A percentile compares a stretch with the other conserved stretches of the same genome.
These are phyloP conservation scores for Tricholoma matsutake DNA, from an alignment of 768 basidiomycete genomes.

Conservation along the genomic window DNA sequence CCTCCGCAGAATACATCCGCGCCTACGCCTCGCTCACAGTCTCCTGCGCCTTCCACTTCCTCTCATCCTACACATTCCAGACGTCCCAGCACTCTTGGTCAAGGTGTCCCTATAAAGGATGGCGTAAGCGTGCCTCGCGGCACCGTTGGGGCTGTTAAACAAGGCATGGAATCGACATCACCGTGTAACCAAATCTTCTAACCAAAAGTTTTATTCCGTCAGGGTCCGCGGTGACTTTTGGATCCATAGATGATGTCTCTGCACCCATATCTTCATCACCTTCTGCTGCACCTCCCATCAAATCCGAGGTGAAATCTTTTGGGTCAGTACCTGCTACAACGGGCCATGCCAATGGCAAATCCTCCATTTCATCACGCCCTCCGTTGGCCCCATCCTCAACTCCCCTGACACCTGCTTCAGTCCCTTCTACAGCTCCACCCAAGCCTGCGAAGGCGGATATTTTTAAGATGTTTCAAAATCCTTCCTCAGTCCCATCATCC, in stretches of 20 bases:
- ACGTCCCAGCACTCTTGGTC: slow-evolving; percentile 72
- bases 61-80: slow-evolving; percentile 64
- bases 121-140: slow-evolving; percentile 70
- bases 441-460: slow-evolving; percentile 51
- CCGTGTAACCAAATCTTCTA: slow-evolving; percentile 8
- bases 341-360: slow-evolving; percentile 63
- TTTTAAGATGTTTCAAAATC: slow-evolving; percentile 59
- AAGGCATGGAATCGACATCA: slow-evolving; percentile 41
- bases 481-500: slow-evolving; percentile 44
- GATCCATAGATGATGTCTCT: slow-evolving; percentile 80
- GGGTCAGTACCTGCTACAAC: slow-evolving; percentile 65
- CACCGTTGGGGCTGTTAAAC: slow-evolving; percentile 64
- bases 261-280: slow-evolving; percentile 83
- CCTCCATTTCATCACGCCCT: slow-evolving; percentile 42
- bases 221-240: slow-evolving; percentile 80
- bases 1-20: slow-evolving; percentile 65
- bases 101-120: slow-evolving; percentile 73
- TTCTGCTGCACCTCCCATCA: slow-evolving; percentile 60
- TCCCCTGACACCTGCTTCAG: slow-evolving; percentile 34
- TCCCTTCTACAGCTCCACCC: slow-evolving; percentile 31
- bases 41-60: slow-evolving; percentile 61
- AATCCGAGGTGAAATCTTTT: slow-evolving; percentile 79
- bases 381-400: slow-evolving; percentile 24
- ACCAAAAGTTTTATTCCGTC: slow-evolving; percentile 10
- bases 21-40: slow-evolving; percentile 73